Percentiles rank a stretch among this genome's conserved stretches.
Conservation (phyloP, 257 asterid genomes). For the Cinchona pubescens region DNA sequence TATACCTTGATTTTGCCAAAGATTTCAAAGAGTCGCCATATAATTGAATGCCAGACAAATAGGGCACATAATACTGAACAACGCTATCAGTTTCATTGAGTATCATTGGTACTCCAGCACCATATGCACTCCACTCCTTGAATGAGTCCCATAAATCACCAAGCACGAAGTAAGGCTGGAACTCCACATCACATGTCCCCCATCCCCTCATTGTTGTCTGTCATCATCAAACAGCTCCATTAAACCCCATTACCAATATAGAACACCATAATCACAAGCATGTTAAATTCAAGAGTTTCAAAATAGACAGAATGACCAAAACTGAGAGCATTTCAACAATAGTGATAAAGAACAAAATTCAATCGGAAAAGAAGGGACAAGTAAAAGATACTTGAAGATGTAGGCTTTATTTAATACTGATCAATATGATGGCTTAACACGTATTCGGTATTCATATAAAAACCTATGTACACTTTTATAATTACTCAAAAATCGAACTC, state of each 20-base stretch:
- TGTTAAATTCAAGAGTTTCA: not conserved
- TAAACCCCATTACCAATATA: conserved; percentile 5
- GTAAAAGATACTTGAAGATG: not conserved
- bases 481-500: not conserved
- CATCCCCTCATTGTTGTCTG: conserved; percentile 70
- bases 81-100: conserved; percentile 63
- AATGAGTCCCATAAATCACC: conserved; percentile 92
- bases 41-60: conserved; percentile 80
- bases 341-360: not conserved
- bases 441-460: not conserved
- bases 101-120: conserved; percentile 92
- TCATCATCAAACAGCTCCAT: conserved; percentile 11
- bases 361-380: not conserved
- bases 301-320: not conserved
- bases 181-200: conserved; percentile 63
- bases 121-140: conserved; percentile 96
- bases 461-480: not conserved
- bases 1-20: conserved; percentile 59
- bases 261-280: not conserved
- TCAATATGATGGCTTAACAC: not conserved
- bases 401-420: not conserved
- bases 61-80: conserved; percentile 87
- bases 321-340: not conserved
- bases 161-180: conserved; percentile 65
- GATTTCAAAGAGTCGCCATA: conserved; percentile 66